phyloP scores from a whole-genome alignment of 2,329 filamentous ascomycete species.

The Aureobasidium lini region DNA sequence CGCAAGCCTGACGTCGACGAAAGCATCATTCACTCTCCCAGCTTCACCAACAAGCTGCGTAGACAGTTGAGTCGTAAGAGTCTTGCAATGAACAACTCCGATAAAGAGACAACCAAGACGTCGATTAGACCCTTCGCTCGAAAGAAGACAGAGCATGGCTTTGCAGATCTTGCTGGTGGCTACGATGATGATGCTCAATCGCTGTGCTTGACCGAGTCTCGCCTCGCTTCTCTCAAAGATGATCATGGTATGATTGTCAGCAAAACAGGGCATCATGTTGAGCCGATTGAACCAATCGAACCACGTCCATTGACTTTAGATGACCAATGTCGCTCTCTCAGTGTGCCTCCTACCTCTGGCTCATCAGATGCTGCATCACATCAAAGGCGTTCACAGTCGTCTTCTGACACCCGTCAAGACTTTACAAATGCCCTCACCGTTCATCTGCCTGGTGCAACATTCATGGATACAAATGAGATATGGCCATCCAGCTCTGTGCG shows the following conservation, averaged over 20 bases:
- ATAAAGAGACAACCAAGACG: neutral
- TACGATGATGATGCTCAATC: conserved; percentile 14
- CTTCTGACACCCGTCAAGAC: neutral
- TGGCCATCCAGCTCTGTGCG: neutral
- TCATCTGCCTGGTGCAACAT: neutral
- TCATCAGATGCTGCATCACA: neutral
- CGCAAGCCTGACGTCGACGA: conserved; percentile 15
- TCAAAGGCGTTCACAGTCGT: neutral
- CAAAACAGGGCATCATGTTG: neutral
- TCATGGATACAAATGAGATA: neutral
- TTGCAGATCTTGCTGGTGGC: neutral
- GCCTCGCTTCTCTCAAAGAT: neutral
- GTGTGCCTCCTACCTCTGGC: neutral
- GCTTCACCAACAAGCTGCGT: conserved; percentile 20
- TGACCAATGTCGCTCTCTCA: neutral
- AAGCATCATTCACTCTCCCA: conserved; percentile 22
- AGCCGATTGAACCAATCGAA: neutral
- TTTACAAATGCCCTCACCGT: neutral
- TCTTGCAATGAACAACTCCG: neutral
- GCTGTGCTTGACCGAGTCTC: neutral
- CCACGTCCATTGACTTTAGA: neutral
- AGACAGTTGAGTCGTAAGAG: conserved; percentile 18
- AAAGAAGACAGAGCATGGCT: neutral
- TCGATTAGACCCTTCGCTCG: neutral
- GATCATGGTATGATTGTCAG: neutral